These are phyloP conservation scores for Globisporangium polare DNA, from an alignment of 352 stramenopile genomes.

Conservation along the genomic window DNA sequence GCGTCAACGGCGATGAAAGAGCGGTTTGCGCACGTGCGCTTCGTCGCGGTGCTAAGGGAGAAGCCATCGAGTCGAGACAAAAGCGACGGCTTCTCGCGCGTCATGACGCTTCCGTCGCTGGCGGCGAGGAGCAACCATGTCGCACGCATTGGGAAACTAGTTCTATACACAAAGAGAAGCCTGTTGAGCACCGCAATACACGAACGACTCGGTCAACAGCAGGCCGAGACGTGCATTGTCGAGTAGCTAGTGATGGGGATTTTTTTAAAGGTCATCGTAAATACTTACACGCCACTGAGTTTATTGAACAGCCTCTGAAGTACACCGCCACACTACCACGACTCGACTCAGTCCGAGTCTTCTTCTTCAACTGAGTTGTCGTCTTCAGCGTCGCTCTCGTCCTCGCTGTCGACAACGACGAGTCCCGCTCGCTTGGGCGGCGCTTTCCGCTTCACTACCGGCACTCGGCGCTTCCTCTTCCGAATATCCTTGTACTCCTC, in stretches of 20 bases:
- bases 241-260: not conserved
- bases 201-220: constrained; percentile 4
- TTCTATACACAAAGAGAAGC: constrained; percentile 26
- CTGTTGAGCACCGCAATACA: constrained; percentile 19
- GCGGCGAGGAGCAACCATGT: constrained; percentile 30
- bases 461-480: not conserved
- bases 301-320: not conserved
- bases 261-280: not conserved
- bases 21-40: constrained; percentile 23
- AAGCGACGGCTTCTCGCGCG: constrained; percentile 20
- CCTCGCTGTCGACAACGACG: not conserved
- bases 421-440: not conserved
- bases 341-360: not conserved
- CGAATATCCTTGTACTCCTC: not conserved
- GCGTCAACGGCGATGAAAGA: constrained; percentile 20
- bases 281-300: not conserved
- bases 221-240: constrained; percentile 6
- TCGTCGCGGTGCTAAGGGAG: constrained; percentile 33
- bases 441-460: not conserved
- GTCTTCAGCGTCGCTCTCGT: not conserved
- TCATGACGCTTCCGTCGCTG: constrained; percentile 16
- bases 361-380: constrained; percentile 5
- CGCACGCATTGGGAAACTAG: constrained; percentile 27
- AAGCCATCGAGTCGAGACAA: constrained; percentile 22
- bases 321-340: too few relatives aligned